Conservation (phyloP, 106 monocot species). For the Alisma plantagoaquatica region DNA sequence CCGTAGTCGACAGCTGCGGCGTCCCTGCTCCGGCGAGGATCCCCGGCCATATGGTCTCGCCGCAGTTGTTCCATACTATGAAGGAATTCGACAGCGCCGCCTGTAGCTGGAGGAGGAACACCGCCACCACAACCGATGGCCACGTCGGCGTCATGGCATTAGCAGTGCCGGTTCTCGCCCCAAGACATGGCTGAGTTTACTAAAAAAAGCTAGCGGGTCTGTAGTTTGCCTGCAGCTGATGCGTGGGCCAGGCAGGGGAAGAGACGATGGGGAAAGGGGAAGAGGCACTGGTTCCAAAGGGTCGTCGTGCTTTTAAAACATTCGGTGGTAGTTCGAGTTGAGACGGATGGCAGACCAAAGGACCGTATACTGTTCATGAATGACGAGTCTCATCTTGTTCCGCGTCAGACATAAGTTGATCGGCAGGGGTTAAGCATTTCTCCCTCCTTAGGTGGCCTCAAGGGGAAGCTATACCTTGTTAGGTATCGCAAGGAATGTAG, state of each 20-base stretch:
- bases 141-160: no score
- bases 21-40: conserved; percentile 73
- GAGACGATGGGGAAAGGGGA: not conserved
- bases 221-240: no score
- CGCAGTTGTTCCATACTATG: conserved; percentile 68
- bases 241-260: not conserved
- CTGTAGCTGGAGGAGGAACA: no score
- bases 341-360: not conserved
- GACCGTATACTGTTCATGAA: not conserved
- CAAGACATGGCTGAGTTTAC: no score
- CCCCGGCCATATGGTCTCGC: conserved; percentile 62
- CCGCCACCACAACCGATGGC: no score
- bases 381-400: no score
- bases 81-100: no score
- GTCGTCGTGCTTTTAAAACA: not conserved
- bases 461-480: conserved; percentile 37
- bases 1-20: conserved; percentile 51
- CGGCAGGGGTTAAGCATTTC: conserved; percentile 37
- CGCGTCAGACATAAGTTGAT: not conserved
- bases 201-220: no score
- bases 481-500: conserved; percentile 17
- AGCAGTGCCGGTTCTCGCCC: no score
- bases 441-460: conserved; percentile 19
- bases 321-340: conserved; percentile 5
- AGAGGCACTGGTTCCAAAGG: not conserved